Evolutionary conservation across 2,329 filamentous ascomycete genomes (phyloP), one percentile per base, ranked within the genome.

Genomic region (Celoporthe dispersa): DNA sequence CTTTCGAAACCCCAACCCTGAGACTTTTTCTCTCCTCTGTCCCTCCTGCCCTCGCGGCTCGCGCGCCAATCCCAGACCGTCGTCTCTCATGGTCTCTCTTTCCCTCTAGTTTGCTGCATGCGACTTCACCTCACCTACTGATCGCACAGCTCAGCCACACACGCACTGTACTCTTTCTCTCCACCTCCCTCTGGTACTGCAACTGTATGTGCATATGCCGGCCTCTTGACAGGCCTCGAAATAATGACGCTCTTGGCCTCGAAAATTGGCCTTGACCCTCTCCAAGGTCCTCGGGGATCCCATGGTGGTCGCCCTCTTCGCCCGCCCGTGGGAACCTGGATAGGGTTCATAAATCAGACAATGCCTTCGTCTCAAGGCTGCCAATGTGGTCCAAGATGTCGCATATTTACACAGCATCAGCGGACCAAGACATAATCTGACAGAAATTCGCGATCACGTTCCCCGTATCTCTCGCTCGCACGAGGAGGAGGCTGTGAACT

Each of bases 281-380:
- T 48, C 11, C 39, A 48, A 48, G 39, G 62, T 44, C n/a, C 41
- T 48, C 62, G 67, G 64, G 22, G 33, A 61, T 28, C n/a, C 55
- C 41, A 67, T 62, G 51, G 25, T 63, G 66, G 57, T 67, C 37
- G 61, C 66, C 62, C 62, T 68, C 59, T 39, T 25, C 61, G 62
- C 37, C 68, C 39, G 37, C 33, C 53, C 57, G 48, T 51, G 62
- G n/a, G n/a, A 63, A 60, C 57, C 33, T 39, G 55, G 63, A 62
- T 41, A 69, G 68, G 66, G 70, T 64, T 68, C 70, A 71, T 71
- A 71, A 70, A 71, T 48, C 70, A 71, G 68, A 66, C 70, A 64
- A 66, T 66, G 60, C 61, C 37, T 66, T 57, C 64, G 25, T 28
- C 57, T 8, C 68, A 66, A 71, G 68, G 70, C 70, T 66, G 69